phyloP scores from a whole-genome alignment of 208 protist genomes.

The Acanthamoeba quina region DNA sequence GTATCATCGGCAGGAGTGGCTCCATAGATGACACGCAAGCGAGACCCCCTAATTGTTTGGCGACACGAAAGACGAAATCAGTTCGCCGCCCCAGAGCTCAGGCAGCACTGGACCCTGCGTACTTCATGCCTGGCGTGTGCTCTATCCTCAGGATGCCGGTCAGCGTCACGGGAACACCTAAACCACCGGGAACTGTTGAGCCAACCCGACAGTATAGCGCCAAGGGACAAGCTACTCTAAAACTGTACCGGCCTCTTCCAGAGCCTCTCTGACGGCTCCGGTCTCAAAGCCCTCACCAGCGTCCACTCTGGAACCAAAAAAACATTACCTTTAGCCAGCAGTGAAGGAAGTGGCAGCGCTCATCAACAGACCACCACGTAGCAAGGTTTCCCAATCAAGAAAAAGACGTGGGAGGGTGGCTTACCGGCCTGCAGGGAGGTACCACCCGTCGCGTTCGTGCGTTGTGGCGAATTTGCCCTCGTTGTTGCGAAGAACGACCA shows the following conservation, averaged over 20 bases:
- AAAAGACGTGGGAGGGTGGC: neutral
- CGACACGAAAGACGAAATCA: too few relatives aligned
- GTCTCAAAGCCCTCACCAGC: conserved; percentile 54
- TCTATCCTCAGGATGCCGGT: conserved; percentile 6
- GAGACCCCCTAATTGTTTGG: neutral
- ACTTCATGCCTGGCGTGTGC: conserved; percentile 56
- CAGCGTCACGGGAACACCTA: conserved; percentile 26
- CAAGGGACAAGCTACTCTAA: neutral
- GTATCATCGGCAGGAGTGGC: conserved; percentile 4
- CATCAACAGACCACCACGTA: too few relatives aligned
- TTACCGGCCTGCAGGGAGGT: conserved; percentile 44
- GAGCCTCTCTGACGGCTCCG: neutral
- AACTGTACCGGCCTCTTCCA: conserved; percentile 36
- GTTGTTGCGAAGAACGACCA: conserved; percentile 24
- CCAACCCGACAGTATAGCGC: neutral
- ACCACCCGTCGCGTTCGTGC: conserved; percentile 70
- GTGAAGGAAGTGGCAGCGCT: too few relatives aligned
- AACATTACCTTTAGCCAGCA: neutral
- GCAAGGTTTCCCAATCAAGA: too few relatives aligned
- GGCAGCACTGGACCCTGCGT: neutral
- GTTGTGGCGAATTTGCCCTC: conserved; percentile 41
- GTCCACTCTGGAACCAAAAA: neutral
- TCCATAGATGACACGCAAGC: conserved; percentile 46
- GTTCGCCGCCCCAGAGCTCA: too few relatives aligned
- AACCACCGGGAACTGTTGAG: neutral